Base-by-base conservation (phyloP, 116 monocot genomes). In the Cymodocea nodosa region DNA sequence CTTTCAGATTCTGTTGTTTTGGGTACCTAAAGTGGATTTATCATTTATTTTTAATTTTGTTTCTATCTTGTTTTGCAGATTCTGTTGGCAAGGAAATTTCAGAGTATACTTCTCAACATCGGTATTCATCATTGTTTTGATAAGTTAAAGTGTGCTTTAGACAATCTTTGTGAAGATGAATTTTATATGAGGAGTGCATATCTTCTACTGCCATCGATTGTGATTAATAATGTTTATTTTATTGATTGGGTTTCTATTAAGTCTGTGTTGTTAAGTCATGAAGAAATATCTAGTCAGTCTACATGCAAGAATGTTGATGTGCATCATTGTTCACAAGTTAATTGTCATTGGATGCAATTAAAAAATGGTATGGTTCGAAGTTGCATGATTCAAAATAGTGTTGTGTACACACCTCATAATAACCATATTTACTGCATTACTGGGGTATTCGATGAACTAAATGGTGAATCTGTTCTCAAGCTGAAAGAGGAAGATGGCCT, bases 361-460 rank as follows among this genome's bases (percentile, higher is more conserved):
- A 73, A 61, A 59, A 55, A 80, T 68, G 77, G 67, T 50, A 19
- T 35, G n/a, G 19, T 73, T 1, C 79, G 76, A 24, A 75, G 71
- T 36, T 84, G 84, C 55, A 74, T 70, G 75, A 48, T 89, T 51
- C 56, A 74, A 52, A 79, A 88, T 70, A 84, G 77, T 48, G 34
- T 89, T 52, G 84, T 89, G 6, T 82, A 77, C 58, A 82, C 82
- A 5, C 84, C 84, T 58, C 89, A 89, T 63, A 84, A 67, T 75
- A 70, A 68, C 23, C 5, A n/a, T 16, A 59, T 89, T 55, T 89
- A 84, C 49, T 73, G 52, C 20, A 59, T 84, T 34, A 79, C 52
- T 68, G 82, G 77, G 15, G 72, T 83, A 35, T 60, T 77, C 14
- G 66, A 78, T 54, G 58, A 56, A 22, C 36, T 79, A 48, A 63